Evolutionary conservation across 2,329 filamentous ascomycete genomes (phyloP), one percentile per base, ranked within the genome.

Genomic region (Passalora sequoiae): DNA sequence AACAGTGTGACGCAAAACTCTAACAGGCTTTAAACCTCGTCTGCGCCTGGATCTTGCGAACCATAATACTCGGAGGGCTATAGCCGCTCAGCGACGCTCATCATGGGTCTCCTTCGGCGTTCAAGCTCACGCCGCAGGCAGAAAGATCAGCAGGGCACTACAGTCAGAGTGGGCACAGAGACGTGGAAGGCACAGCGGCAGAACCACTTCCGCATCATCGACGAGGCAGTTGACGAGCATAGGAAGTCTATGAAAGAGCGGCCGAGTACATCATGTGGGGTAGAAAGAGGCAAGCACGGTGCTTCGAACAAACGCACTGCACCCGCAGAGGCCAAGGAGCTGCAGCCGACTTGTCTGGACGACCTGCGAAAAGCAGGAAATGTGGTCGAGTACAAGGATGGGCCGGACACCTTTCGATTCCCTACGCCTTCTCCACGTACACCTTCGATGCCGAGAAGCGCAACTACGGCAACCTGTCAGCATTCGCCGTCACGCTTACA

Each of bases 351-450:
- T 24, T 50, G 49, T 31, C 41, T 40, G 43, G 25, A 46, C 20
- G 54, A 55, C 24, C 39, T 53, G n/a, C 37, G 50, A 20, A 40
- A 43, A 27, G 36, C 40, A 13, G 52, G 42, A 22, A 29, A 32
- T 17, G 54, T 46, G 6, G 55, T 59, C 6, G 57, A 57, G 17
- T 54, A 55, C 31, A 41, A 28, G 15, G 44, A 50, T 9, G 55
- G 54, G 19, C 51, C 49, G 9, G 54, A 59, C 19, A 56, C 44
- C 8, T 62, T 58, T 44, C 46, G 43, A 37, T 62, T 60, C 30
- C 58, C 60, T 12, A 58, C 56, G 19, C 56, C 58, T 19, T 58
- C 56, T 21, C 57, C 56, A 21, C 47, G 47, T 33, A 40, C 51
- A 37, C 39, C 49, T 16, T 27, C 36, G 19, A 46, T 49, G 9